Conservation (phyloP, 2,329 filamentous ascomycete genomes). For the Pestalotiopsis sp. region DNA sequence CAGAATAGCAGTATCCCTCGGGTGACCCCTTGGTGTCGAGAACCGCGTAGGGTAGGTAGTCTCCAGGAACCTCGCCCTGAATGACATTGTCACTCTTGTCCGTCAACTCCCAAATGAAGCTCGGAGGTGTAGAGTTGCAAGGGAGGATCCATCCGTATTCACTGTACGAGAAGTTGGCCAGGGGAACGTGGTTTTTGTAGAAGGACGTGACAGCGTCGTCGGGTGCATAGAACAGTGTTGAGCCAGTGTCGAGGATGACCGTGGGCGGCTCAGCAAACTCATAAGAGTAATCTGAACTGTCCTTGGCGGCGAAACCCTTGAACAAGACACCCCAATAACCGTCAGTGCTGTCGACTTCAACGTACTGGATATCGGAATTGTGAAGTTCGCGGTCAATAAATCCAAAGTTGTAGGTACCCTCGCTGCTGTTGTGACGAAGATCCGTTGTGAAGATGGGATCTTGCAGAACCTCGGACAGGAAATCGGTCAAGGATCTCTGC, state of each 20-base stretch:
- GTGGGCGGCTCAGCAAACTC: constrained; percentile 40
- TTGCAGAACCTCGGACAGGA: constrained; percentile 42
- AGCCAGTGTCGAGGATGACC: constrained; percentile 70
- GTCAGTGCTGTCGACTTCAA: constrained; percentile 53
- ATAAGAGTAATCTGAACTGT: constrained; percentile 35
- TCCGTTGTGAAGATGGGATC: constrained; percentile 52
- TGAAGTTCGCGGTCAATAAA: constrained; percentile 44
- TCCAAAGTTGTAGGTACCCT: constrained; percentile 54
- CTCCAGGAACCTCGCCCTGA: constrained; percentile 55
- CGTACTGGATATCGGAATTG: constrained; percentile 45
- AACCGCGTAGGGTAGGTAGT: constrained; percentile 57
- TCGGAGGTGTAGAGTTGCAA: constrained; percentile 58
- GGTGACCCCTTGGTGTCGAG: constrained; percentile 42
- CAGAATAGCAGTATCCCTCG: constrained; percentile 65
- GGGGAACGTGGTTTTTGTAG: constrained; percentile 53
- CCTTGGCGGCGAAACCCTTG: constrained; percentile 35
- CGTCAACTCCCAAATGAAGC: constrained; percentile 57
- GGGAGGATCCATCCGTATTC: constrained; percentile 59
- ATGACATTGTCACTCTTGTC: constrained; percentile 44
- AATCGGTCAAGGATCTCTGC: constrained; percentile 47
- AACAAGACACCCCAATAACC: constrained; percentile 43
- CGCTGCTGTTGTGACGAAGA: constrained; percentile 45
- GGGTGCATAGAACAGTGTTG: constrained; percentile 65
- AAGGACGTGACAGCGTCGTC: constrained; percentile 59
- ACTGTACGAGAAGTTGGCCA: constrained; percentile 49